Evolutionary conservation across 2,329 filamentous ascomycete genomes (phyloP), one percentile per base, ranked within the genome.

Genomic region (Exophiala aquamarina): DNA sequence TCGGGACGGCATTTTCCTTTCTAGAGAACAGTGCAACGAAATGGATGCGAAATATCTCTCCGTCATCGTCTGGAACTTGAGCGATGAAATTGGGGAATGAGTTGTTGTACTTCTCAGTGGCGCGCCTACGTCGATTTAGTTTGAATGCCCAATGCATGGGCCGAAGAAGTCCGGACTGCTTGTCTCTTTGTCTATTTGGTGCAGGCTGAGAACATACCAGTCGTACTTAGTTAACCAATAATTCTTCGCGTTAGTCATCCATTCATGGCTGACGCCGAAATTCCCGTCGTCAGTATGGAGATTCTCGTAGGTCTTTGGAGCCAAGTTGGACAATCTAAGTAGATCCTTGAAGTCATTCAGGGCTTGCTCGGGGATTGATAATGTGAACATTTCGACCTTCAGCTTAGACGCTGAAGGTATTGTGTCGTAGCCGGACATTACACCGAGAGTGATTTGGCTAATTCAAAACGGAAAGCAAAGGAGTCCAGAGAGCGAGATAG

Each of bases 1-100:
- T 55, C 0, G 79, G 78, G 1, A 75, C 66, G 0, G 79, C 79
- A 50, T 75, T 68, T 1, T 61, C 31, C 11, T 70, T 73, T 23
- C 67, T 54, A 0, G 78, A 81, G 61, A 82, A 82, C 0, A 83
- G 63, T 0, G 70, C 78, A 1, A 70, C 60, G 56, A 82, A 82
- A 56, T 82, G 78, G 31, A 82, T 64, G 3, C 68, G 59, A 43
- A 73, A 66, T 7, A 56, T 52, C 6, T 26, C 23, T 7, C 53
- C 49, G 1, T 68, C 61, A 2, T 48, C 26, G 19, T 74, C 70
- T 7, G 67, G 63, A 40, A 79, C 65, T 1, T 61, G 51, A 0
- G 66, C 61, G 1, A 62, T 74, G 64, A 71, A 80, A 49, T 79
- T 74, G 2, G 75, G 75, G 37, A 75, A 74, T 11, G 62, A 66